Base-by-base conservation (phyloP, 768 basidiomycete genomes). In the Lentinus tigrinus region DNA sequence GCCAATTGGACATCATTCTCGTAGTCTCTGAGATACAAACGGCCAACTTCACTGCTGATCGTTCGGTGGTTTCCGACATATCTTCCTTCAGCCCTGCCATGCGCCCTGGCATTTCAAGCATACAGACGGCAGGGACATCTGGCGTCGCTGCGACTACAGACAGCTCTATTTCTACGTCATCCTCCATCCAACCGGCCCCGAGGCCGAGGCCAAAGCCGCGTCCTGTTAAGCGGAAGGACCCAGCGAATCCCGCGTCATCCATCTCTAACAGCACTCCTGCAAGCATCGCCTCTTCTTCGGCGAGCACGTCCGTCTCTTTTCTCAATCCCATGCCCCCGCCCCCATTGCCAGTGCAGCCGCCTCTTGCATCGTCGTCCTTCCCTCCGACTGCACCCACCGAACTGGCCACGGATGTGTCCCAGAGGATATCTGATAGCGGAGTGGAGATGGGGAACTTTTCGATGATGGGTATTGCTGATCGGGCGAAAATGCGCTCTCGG, bases 401-500 rank as follows among this genome's bases (percentile, higher is more conserved):
- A 3, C 51, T 52, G 4, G 26, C 38, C 6, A 43, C 39, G 14
- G 39, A 40, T 24, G 13, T 23, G 24, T 23, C 43, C n/a, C 43
- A 46, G 21, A 19, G 43, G 13, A 26, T 13, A 14, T 23, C 21
- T 3, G 43, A 46, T 24, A 46, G 34, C 3, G 55, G 52, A 8
- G 14, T 26, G 10, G 60, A 61, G 31, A 26, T 52, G 39, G 26
- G 37, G 13, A 47, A 59, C 53, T 61, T 69, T 2, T 55, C 46
- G 17, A 28, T 34, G 47, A 49, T 49, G 14, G 69, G 68, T 44
- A 72, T 74, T 39, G 69, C 73, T 2, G 73, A 74, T 38, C 69
- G 72, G 8, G 66, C 72, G 16, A 74, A 74, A 59, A 52, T 69
- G 36, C 70, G 72, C 10, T 63, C 68, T 2, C 67, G 71, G 36